Percentiles rank a stretch among this genome's conserved stretches.
Evolutionary conservation across 1,284 basidiomycete genomes (phyloP).

Genomic region (Xerocomus cyaneibrunnescens): DNA sequence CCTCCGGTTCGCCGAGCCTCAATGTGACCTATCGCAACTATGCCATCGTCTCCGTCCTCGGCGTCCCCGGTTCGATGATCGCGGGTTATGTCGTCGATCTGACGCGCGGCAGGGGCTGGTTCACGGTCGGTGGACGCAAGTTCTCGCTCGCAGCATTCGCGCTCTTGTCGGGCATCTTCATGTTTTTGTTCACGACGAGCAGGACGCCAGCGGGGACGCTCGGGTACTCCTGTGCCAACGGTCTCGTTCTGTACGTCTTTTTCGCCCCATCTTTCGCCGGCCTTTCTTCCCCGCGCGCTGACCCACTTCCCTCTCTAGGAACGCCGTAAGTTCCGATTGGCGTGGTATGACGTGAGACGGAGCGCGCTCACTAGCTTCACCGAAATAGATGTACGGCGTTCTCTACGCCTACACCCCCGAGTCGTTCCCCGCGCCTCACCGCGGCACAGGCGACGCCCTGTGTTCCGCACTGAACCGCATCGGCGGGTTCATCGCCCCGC

Average conservation of each 20-base stretch:
- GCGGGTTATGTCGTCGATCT: conserved; percentile 57
- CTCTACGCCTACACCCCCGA: conserved; percentile 64
- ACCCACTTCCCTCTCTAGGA: conserved; percentile 19
- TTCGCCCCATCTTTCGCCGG: background rate
- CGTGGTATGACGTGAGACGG: background rate
- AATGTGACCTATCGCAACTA: conserved; percentile 49
- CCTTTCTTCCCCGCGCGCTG: conserved; percentile 16
- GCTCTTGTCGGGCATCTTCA: conserved; percentile 51
- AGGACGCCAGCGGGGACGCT: conserved; percentile 46
- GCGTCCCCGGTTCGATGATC: conserved; percentile 58
- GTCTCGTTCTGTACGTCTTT: conserved; percentile 42
- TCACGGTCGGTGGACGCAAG: conserved; percentile 48
- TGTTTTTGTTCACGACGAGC: conserved; percentile 63
- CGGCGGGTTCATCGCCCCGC: conserved; percentile 53
- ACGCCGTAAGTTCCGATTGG: conserved; percentile 29
- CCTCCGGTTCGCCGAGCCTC: conserved; percentile 32
- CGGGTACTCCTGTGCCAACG: conserved; percentile 53
- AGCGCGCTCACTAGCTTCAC: background rate
- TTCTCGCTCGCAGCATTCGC: conserved; percentile 53
- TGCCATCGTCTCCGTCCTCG: conserved; percentile 47
- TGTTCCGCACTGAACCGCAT: conserved; percentile 54
- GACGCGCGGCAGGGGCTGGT: conserved; percentile 32
- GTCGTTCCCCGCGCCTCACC: conserved; percentile 62
- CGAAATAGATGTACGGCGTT: conserved; percentile 54
- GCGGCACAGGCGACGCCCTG: conserved; percentile 65